These are phyloP conservation scores for Eucalyptus curtisii DNA, from an alignment of 345 rosid genomes.

Conservation along the genomic window DNA sequence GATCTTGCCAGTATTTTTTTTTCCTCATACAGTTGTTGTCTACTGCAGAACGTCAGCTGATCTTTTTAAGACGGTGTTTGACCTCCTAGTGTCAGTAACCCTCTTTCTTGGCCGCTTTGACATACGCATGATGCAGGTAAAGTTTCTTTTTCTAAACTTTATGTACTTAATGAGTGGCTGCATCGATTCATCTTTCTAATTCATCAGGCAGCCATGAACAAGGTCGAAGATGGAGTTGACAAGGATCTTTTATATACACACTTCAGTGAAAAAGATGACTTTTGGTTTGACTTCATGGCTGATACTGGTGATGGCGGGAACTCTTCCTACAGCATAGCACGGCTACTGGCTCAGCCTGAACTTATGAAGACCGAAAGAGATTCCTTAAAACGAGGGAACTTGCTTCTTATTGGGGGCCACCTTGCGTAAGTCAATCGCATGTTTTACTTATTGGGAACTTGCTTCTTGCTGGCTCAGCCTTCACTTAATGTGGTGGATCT, in stretches of 20 bases:
- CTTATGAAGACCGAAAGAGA: conserved; percentile 7
- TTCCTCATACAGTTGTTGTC: conserved; percentile 5
- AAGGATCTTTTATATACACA: conserved; percentile 71
- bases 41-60: conserved; percentile 94
- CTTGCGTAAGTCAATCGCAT: conserved; percentile 72
- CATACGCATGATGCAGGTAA: conserved; percentile 99
- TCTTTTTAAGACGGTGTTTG: conserved; percentile 90
- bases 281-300: conserved; percentile 99
- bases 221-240: conserved; percentile 31
- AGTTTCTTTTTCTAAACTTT: neutral
- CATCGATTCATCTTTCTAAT: neutral
- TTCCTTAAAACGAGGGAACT: conserved; percentile 29
- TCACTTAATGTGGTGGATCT: too few relatives aligned
- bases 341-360: conserved; percentile 83
- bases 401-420: conserved; percentile 93
- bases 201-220: conserved; percentile 84
- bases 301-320: conserved; percentile 99
- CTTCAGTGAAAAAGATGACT: conserved; percentile 49
- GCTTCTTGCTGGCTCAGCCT: too few relatives aligned
- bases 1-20: neutral
- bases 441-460: neutral
- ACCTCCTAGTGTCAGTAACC: conserved; percentile 93
- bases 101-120: conserved; percentile 97
- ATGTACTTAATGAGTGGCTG: neutral
- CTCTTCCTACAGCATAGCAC: conserved; percentile 76